phyloP scores from a whole-genome alignment of 345 rosid species.

The Lumnitzera littorea region DNA sequence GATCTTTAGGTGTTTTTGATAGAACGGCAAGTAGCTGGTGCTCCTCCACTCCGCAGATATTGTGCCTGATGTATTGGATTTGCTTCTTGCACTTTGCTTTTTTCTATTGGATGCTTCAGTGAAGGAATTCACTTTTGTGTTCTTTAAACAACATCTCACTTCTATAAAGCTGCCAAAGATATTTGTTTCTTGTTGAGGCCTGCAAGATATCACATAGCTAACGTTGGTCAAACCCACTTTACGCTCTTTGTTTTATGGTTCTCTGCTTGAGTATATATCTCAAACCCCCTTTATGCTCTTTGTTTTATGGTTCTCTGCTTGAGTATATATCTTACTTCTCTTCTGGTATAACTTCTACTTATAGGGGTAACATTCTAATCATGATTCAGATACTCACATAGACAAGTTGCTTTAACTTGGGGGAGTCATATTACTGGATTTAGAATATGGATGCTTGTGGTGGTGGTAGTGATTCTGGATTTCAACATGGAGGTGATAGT shows the following conservation, averaged over 20 bases:
- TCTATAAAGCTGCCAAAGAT: slow-evolving; percentile 59
- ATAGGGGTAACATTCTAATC: slow-evolving; percentile 13
- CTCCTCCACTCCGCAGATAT: slow-evolving; percentile 39
- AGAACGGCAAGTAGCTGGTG: slow-evolving; percentile 33
- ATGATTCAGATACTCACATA: slow-evolving; percentile 16
- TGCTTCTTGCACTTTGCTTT: slow-evolving; percentile 30
- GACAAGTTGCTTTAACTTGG: slow-evolving; percentile 15
- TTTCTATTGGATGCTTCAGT: slow-evolving; percentile 27
- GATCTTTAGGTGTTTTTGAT: slow-evolving; percentile 12
- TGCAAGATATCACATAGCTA: slow-evolving; percentile 50
- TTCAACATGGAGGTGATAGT: slow-evolving; percentile 40
- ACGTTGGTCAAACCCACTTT: slow-evolving; percentile 40
- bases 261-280: slow-evolving; percentile 12
- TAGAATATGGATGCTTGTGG: slow-evolving; percentile 46
- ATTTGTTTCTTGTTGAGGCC: slow-evolving; percentile 64
- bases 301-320: slow-evolving; percentile 7
- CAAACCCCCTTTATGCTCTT: slow-evolving; percentile 31
- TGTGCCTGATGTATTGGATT: slow-evolving; percentile 53
- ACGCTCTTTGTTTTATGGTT: slow-evolving; percentile 9
- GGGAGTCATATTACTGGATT: slow-evolving; percentile 24
- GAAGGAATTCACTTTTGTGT: slow-evolving; percentile 42
- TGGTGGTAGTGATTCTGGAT: slow-evolving; percentile 41
- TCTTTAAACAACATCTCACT: slow-evolving; percentile 27
- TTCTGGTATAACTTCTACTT: slow-evolving; percentile 14
- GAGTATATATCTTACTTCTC: slow-evolving; percentile 8